Evolutionary conservation across 441 rosid species (phyloP), one percentile per base, ranked within the genome.

Genomic region (Isatis lusitanica): DNA sequence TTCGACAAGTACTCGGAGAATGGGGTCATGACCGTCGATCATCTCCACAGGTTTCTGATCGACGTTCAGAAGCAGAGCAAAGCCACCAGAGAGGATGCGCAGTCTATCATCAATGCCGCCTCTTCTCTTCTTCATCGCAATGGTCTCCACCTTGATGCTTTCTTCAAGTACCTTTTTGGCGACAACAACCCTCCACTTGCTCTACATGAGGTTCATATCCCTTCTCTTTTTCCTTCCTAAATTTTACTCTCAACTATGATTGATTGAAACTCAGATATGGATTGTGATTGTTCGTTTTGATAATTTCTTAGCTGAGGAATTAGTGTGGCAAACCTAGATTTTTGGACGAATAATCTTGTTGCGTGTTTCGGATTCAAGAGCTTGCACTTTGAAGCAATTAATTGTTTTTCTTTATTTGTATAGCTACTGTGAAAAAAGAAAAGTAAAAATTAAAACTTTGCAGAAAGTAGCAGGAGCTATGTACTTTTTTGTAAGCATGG

Each of bases 101-200:
- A 88, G 78, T 79, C 83, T 4, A 84, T 87, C 17, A 63, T 89
- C 50, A 86, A 88, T 51, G 16, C 79, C 9, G 81, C 81, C 10
- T 80, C 70, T 66, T 70, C 79, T 33, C 82, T 79, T 48, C 85
- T 89, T 24, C 93, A 87, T 71, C 85, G 87, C 1, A 86, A 68
- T 78, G 95, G 86, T 56, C 79, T 93, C 53, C 77, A 79, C 36
- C 85, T 88, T 43, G 98, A 88, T 78, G 87, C 74, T 56, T 93
- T 93, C 69, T 93, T 93, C 63, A 88, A 88, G 84, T 93, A 83
- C 76, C 90, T 93, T 12, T 89, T 87, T 48, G 84, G 83, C 17
- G 91, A 88, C 16, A 26, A 18, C 10, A 93, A 93, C 59, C 83
- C 86, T 74, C 94, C 90, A 50, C 74, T 91, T 60, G 79, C 88